Evolutionary conservation across 345 rosid species (phyloP), one percentile per base, ranked within the genome.

Genomic region (Gossypium thurberi): DNA sequence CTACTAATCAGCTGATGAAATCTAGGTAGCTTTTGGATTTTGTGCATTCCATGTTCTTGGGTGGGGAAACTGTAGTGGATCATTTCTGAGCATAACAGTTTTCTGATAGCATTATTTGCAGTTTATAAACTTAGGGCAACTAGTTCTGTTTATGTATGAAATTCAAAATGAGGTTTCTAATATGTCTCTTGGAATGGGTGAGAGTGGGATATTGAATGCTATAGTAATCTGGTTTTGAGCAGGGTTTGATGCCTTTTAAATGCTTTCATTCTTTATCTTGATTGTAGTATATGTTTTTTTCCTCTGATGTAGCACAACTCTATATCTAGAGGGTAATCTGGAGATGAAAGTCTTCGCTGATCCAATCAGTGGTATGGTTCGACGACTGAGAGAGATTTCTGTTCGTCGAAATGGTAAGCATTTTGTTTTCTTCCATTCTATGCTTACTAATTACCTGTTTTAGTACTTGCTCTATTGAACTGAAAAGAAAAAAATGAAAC

Each of bases 261-360:
- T 25, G 21, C 20, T n/a, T 65, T 3, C 52, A 15, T 43, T 46
- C 65, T 25, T 67, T 14, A 26, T 68, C 23, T 48, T 26, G 44
- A 15, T 17, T 68, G 43, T 50, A 68, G 28, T 8, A 25, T 65
- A 5, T 62, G 28, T 44, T 2, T 21, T 55, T 42, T 15, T 10
- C 55, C 18, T 12, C 74, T 74, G 70, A 28, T 82, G 77, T 55
- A 95, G 96, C 14, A 74, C 86, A 3, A 81, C 75, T 76, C 17
- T 95, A 13, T 95, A 92, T 78, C 47, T 91, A 82, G 99, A 95
- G 83, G 99, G 98, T 42, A 89, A 88, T 82, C 81, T 95, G 53
- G 98, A 92, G 97, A 87, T 90, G 3, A 91, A 91, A 78, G 75
- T 92, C 60, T 92, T 91, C 77, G 74, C 79, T 46, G 94, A 95